Conservation (phyloP, 75 land plant species). For the Chamaecyparis obtusa region DNA sequence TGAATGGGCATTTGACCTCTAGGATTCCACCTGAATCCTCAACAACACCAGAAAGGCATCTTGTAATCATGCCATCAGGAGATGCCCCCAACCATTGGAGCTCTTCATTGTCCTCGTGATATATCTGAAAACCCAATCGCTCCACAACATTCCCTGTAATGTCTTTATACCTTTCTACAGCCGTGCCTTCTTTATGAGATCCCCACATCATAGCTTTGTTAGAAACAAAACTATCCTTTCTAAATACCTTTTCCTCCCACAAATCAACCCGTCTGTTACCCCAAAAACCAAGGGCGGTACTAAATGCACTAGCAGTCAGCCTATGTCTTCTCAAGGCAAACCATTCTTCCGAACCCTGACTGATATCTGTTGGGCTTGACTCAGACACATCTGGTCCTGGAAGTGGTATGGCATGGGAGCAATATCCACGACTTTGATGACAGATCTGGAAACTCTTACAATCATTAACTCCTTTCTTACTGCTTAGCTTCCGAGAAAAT, state of each 20-base stretch:
- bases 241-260: constrained; percentile 83
- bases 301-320: constrained; percentile 93
- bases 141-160: constrained; percentile 80
- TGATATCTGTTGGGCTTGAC: constrained; percentile 20
- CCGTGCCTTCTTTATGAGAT: constrained; percentile 57
- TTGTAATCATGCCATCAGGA: constrained; percentile 87
- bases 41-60: constrained; percentile 16
- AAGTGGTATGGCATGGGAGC: background rate
- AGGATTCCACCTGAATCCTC: constrained; percentile 59
- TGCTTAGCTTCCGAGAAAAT: background rate
- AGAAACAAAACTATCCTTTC: constrained; percentile 27
- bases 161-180: constrained; percentile 73
- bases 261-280: constrained; percentile 61
- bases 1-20: constrained; percentile 96
- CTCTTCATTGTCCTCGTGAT: constrained; percentile 49
- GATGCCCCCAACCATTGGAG: constrained; percentile 87
- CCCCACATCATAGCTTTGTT: constrained; percentile 88
- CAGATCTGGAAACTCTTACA: background rate
- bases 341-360: constrained; percentile 89
- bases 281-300: constrained; percentile 93
- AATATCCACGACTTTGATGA: constrained; percentile 11
- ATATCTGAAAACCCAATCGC: constrained; percentile 62
- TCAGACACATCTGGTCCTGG: background rate
- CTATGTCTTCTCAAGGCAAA: constrained; percentile 75
- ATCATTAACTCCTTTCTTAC: background rate